phyloP scores from a whole-genome alignment of 495 filamentous ascomycete genomes.

The Darksidea phi region DNA sequence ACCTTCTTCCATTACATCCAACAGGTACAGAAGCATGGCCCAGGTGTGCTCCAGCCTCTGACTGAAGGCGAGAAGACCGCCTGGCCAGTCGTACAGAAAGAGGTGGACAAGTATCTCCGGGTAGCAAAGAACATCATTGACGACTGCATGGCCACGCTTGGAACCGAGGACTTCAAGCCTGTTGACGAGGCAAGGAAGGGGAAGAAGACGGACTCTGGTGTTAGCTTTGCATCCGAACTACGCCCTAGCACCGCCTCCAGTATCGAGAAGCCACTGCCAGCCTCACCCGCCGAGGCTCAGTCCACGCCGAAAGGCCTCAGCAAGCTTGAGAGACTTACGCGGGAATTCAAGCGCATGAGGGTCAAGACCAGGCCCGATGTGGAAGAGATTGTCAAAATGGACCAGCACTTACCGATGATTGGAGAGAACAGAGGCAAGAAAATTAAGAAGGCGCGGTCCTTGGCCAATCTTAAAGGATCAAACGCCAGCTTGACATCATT shows the following conservation, averaged over 20 bases:
- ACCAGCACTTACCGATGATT: slow-evolving; percentile 15
- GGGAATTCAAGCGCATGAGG: slow-evolving; percentile 54
- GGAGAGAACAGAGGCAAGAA: slow-evolving; percentile 31
- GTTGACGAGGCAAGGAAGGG: slow-evolving; percentile 44
- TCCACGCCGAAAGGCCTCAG: slow-evolving; percentile 47
- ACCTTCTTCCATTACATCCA: slow-evolving; percentile 68
- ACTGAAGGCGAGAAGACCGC: slow-evolving; percentile 55
- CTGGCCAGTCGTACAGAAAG: slow-evolving; percentile 57
- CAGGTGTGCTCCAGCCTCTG: slow-evolving; percentile 55
- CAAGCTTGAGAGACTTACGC: slow-evolving; percentile 58
- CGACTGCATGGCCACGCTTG: slow-evolving; percentile 55
- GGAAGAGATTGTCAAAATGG: slow-evolving; percentile 34
- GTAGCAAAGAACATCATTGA: slow-evolving; percentile 60
- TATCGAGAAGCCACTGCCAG: slow-evolving; percentile 27
- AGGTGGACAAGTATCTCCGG: slow-evolving; percentile 61
- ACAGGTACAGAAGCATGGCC: slow-evolving; percentile 59
- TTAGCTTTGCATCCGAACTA: slow-evolving; percentile 54
- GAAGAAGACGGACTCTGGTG: slow-evolving; percentile 63
- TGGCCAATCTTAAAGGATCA: slow-evolving; percentile 35
- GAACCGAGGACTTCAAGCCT: slow-evolving; percentile 48
- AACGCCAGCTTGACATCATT: slow-evolving; percentile 33
- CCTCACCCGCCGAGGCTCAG: slow-evolving; percentile 35
- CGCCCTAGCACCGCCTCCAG: slow-evolving; percentile 26
- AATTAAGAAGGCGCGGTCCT: slow-evolving; percentile 44
- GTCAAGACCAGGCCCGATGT: slow-evolving; percentile 35